A percentile compares a stretch with the other conserved stretches of the same genome.
Evolutionary conservation across 257 asterid genomes (phyloP).

Genomic region (Solanum tacnaense): DNA sequence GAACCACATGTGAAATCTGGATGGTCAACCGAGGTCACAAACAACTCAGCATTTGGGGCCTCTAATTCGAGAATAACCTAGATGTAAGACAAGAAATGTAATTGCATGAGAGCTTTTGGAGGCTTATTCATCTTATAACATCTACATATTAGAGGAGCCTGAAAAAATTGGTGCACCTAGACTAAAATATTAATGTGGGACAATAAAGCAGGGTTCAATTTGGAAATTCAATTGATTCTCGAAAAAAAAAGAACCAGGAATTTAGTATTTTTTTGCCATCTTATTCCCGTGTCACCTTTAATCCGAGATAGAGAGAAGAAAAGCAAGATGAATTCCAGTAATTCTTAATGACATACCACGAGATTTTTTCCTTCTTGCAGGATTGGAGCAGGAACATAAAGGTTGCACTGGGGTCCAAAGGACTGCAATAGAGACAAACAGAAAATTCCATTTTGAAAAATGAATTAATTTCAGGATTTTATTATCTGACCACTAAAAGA

Average conservation of each 20-base stretch:
- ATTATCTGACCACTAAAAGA: neutral
- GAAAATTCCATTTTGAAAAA: neutral
- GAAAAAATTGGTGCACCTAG: neutral
- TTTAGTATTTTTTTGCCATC: neutral
- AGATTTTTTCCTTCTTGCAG: conserved; percentile 59
- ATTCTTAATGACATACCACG: conserved; percentile 39
- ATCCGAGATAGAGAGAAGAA: neutral
- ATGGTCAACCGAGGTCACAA: conserved; percentile 39
- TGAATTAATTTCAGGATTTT: neutral
- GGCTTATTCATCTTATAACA: neutral
- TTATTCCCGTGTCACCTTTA: neutral
- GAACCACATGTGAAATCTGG: conserved; percentile 68
- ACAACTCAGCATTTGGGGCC: conserved; percentile 37
- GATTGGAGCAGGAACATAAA: conserved; percentile 83
- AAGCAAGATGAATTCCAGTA: neutral
- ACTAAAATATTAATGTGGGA: neutral
- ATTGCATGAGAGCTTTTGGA: neutral
- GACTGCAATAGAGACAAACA: conserved; percentile 42
- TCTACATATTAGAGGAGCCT: neutral
- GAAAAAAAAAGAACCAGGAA: neutral
- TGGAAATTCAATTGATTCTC: neutral
- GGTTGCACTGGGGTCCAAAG: conserved; percentile 86
- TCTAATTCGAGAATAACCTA: conserved; percentile 84
- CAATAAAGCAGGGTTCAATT: neutral
- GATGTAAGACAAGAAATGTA: neutral